phyloP scores from a whole-genome alignment of 2,329 filamentous ascomycete species.

The Epichloe festucae region DNA sequence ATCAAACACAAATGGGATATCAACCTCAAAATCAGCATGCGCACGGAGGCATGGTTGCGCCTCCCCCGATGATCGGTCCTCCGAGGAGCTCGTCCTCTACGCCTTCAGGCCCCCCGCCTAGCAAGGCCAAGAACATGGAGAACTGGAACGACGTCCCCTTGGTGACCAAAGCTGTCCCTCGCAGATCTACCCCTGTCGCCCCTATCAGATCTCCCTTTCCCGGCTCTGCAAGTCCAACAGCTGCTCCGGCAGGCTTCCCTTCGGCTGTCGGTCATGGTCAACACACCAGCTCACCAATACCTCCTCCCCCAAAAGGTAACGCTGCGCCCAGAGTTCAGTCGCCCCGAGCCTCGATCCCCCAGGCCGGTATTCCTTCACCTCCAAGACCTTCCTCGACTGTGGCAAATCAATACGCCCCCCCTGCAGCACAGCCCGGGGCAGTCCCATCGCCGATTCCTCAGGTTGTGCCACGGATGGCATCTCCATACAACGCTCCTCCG shows the following conservation, averaged over 20 bases:
- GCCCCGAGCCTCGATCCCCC: slow-evolving; percentile 43
- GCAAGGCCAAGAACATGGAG: slow-evolving; percentile 56
- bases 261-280: slow-evolving; percentile 42
- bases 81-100: slow-evolving; percentile 42
- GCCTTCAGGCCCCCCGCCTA: slow-evolving; percentile 58
- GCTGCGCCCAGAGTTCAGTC: slow-evolving; percentile 60
- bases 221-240: slow-evolving; percentile 42
- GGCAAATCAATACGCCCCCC: slow-evolving; percentile 37
- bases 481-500: slow-evolving; percentile 76
- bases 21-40: slow-evolving; percentile 34
- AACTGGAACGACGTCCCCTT: slow-evolving; percentile 95
- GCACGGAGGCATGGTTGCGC: slow-evolving; percentile 19
- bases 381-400: slow-evolving; percentile 52
- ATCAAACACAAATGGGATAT: slow-evolving; percentile 25
- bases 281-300: slow-evolving; percentile 60
- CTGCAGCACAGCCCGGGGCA: slow-evolving; percentile 49
- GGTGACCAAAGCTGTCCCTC: slow-evolving; percentile 60
- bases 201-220: slow-evolving; percentile 66
- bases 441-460: slow-evolving; percentile 44
- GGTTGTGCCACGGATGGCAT: slow-evolving; percentile 59
- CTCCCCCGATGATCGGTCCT: slow-evolving; percentile 21
- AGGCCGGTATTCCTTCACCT: slow-evolving; percentile 38
- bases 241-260: slow-evolving; percentile 13
- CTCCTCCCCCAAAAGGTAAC: slow-evolving; percentile 64
- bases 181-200: slow-evolving; percentile 61